These are phyloP conservation scores for Monascus ruber DNA, from an alignment of 2,329 filamentous ascomycete species.

Conservation along the genomic window DNA sequence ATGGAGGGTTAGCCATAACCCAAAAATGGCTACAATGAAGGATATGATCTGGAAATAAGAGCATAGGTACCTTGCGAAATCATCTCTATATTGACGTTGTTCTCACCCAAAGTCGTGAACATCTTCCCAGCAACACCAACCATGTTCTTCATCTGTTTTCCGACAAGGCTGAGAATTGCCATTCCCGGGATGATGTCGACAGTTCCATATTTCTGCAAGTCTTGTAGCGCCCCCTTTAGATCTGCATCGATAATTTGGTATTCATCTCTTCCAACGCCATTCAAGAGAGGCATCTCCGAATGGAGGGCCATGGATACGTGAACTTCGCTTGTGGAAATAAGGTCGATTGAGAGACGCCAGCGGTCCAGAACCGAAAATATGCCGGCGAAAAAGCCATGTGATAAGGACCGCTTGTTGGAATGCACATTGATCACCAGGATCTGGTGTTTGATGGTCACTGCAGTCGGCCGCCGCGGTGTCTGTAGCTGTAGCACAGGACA, in stretches of 20 bases:
- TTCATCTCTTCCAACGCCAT: constrained; percentile 36
- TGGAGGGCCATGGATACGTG: constrained; percentile 97
- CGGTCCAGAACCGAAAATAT: constrained; percentile 87
- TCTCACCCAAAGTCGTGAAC: constrained; percentile 87
- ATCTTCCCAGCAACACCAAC: constrained; percentile 83
- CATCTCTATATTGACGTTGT: constrained; percentile 97
- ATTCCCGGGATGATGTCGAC: constrained; percentile 85
- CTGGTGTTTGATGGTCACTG: constrained; percentile 93
- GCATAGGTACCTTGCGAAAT: constrained; percentile 74
- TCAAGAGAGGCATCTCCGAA: constrained; percentile 51
- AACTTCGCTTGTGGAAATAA: constrained; percentile 93
- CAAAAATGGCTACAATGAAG: background rate
- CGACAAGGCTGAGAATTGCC: constrained; percentile 91
- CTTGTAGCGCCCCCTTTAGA: constrained; percentile 52
- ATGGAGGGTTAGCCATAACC: constrained; percentile 2
- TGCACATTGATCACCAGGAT: constrained; percentile 97
- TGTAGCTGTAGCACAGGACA: constrained; percentile 38
- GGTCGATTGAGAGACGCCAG: constrained; percentile 79
- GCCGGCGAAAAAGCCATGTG: constrained; percentile 87
- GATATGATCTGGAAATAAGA: background rate
- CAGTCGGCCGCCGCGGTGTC: constrained; percentile 65
- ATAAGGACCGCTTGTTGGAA: constrained; percentile 91
- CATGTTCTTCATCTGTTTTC: constrained; percentile 97
- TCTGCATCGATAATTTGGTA: constrained; percentile 51
- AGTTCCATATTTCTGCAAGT: constrained; percentile 70